phyloP scores from a whole-genome alignment of 2,329 filamentous ascomycete species.

The Venturia pyrina region DNA sequence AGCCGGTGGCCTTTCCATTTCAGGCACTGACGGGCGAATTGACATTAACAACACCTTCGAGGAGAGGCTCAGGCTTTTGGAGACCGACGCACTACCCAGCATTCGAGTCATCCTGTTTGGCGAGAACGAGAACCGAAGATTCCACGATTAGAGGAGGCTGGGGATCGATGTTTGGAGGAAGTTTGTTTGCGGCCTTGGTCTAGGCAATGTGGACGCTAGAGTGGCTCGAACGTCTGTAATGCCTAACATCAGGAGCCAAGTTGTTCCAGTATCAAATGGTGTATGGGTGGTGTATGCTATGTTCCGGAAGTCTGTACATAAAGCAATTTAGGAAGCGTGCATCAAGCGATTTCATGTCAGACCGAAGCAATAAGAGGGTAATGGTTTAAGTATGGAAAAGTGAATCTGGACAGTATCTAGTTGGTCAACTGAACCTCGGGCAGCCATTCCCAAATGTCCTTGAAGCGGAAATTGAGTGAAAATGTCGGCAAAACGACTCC shows the following conservation, averaged over 20 bases:
- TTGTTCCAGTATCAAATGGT: background rate
- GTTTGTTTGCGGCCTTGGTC: background rate
- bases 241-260: background rate
- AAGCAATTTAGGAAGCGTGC: background rate
- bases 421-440: too few relatives aligned
- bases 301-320: background rate
- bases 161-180: background rate
- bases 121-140: conserved; percentile 90
- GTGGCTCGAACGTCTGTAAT: background rate
- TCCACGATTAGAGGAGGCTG: conserved; percentile 60
- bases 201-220: background rate
- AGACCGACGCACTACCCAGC: conserved; percentile 73
- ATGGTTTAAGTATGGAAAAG: too few relatives aligned
- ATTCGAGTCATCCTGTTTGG: conserved; percentile 85
- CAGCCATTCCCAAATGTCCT: too few relatives aligned
- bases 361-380: too few relatives aligned
- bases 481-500: too few relatives aligned
- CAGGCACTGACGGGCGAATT: conserved; percentile 84
- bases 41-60: conserved; percentile 98
- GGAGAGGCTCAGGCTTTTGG: conserved; percentile 74
- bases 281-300: background rate
- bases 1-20: conserved; percentile 69
- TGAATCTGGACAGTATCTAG: too few relatives aligned
- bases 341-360: background rate
- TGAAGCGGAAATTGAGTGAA: too few relatives aligned